Evolutionary conservation across 805 yeast species (phyloP), one percentile per base, ranked within the genome.

Genomic region (Kodamaea nitidulidarum): DNA sequence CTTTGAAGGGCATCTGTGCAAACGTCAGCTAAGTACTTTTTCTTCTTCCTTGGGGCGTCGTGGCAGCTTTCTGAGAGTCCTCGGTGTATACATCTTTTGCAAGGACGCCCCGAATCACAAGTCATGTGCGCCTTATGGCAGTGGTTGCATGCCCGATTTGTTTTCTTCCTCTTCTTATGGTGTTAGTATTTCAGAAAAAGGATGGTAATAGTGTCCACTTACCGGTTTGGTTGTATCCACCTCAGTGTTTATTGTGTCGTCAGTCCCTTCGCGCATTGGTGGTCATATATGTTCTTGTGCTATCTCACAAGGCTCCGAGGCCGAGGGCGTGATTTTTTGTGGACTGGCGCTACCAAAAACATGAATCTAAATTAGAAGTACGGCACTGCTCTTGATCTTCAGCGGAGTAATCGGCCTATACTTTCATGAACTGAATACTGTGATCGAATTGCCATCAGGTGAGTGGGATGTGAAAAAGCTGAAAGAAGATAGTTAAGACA

Each of bases 111-210:
- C 41, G 80, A 76, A 50, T 90, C 96, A 60, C 98, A 91, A 0
- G 97, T 86, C 71, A 90, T 78, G 58, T 91, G 98, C 2, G 95
- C 85, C 51, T 80, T 77, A 44, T 90, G 88, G 56, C 98, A 91
- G 61, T 90, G 93, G 29, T 78, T 76, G 51, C 98, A 91, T 4
- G 98, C 98, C 41, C 95, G 70, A 6, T 81, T 70, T 0, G 93
- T 90, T 56, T 90, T 90, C 52, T 75, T 74, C 30, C 72, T 51
- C 46, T 58, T 63, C 66, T 61, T 32, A n/a, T 16, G 35, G n/a
- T 10, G 38, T 39, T 34, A 39, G 38, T 25, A 7, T 3, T 24
- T 18, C 12, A n/a, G 21, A 16, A n/a, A 28, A n/a, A 4, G 12
- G 12, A 30, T n/a, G n/a, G 35, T 9, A 21, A 20, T 8, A 18